phyloP scores from a whole-genome alignment of 352 stramenopile species.

The Elongisporangium anandrum region DNA sequence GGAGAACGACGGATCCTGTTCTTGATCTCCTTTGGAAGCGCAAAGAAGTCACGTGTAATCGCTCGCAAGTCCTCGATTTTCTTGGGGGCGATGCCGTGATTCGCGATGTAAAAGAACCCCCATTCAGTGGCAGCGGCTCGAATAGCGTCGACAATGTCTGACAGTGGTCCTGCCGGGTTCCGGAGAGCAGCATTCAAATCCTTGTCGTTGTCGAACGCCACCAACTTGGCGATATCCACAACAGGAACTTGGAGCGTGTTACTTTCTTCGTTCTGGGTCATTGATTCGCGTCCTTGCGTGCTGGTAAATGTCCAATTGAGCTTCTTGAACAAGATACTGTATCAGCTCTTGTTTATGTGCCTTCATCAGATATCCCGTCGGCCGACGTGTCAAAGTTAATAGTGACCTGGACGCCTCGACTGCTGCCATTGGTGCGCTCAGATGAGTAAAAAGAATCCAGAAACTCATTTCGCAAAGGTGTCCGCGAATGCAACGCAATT shows the following conservation, averaged over 20 bases:
- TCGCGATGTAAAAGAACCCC: slow-evolving; percentile 7
- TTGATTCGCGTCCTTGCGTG: no score
- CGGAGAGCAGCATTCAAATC: slow-evolving; percentile 10
- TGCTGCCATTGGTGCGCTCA: no score
- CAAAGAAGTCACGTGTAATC: slow-evolving; percentile 3
- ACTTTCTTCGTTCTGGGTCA: no score
- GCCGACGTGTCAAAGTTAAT: no score
- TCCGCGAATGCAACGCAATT: no score
- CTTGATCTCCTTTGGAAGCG: not conserved
- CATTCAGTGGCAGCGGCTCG: slow-evolving; percentile 17
- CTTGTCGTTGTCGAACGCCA: slow-evolving; percentile 11
- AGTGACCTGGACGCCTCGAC: no score
- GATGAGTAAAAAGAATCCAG: no score
- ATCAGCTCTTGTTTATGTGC: no score
- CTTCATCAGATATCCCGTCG: no score
- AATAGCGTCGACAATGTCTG: slow-evolving; percentile 24
- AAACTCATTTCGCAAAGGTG: no score
- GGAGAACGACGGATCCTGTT: not conserved
- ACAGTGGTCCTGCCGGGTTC: slow-evolving; percentile 3
- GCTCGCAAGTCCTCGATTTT: not conserved
- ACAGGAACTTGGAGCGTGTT: slow-evolving; percentile 14
- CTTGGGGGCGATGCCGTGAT: slow-evolving; percentile 1
- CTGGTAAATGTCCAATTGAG: no score
- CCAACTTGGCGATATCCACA: slow-evolving; percentile 22
- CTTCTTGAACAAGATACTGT: no score